These are phyloP conservation scores for Linaria vulgaris DNA, from an alignment of 257 asterid species.

Conservation along the genomic window DNA sequence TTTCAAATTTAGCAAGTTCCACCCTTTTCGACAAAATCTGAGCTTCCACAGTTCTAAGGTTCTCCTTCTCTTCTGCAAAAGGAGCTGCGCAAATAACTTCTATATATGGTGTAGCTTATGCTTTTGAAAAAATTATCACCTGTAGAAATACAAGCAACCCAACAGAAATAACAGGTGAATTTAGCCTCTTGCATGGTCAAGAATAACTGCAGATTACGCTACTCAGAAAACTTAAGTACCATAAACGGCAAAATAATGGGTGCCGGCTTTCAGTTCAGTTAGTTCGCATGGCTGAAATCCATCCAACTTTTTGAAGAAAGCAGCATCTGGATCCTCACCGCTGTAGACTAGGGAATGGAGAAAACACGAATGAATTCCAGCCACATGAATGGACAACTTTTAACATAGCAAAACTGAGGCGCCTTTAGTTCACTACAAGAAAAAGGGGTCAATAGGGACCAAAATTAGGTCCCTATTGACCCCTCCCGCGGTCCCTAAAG, in stretches of 20 bases:
- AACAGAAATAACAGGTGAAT: constrained; percentile 24
- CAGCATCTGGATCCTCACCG: constrained; percentile 85
- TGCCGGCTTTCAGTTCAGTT: constrained; percentile 80
- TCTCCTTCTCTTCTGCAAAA: constrained; percentile 74
- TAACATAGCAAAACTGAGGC: no score
- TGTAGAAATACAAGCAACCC: constrained; percentile 31
- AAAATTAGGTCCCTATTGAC: no score
- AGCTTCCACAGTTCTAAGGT: constrained; percentile 78
- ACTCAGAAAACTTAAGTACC: constrained; percentile 50
- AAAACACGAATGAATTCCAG: constrained; percentile 17
- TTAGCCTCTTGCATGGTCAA: constrained; percentile 15
- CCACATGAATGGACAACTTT: no score
- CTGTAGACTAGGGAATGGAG: constrained; percentile 42
- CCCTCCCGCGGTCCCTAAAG: no score
- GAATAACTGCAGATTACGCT: constrained; percentile 19
- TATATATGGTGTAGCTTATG: constrained; percentile 73
- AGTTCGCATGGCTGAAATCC: constrained; percentile 98
- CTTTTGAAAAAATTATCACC: constrained; percentile 97
- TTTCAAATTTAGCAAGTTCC: constrained; percentile 89
- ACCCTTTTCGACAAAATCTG: constrained; percentile 83
- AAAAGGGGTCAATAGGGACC: no score
- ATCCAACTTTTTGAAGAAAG: constrained; percentile 89
- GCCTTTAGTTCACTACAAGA: no score
- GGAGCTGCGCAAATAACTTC: constrained; percentile 80
- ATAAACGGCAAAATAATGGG: constrained; percentile 87